A percentile compares a stretch with the other conserved stretches of the same genome.
These are phyloP conservation scores for Backusella luteola DNA, from an alignment of 192 early-diverging fungal species.

Conservation along the genomic window DNA sequence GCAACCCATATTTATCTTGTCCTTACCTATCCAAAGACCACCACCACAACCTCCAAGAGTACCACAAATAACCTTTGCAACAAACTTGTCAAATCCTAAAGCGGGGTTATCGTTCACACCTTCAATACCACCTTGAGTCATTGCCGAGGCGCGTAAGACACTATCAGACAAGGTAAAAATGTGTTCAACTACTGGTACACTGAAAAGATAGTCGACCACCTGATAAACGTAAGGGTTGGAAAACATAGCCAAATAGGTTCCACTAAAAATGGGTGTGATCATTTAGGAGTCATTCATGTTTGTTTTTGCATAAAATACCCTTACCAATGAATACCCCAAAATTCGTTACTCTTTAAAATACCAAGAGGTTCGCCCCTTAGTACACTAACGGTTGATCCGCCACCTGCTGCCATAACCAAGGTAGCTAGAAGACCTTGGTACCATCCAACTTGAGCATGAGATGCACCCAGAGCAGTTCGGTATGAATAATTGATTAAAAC, in stretches of 20 bases:
- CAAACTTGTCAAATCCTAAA: conserved; percentile 27
- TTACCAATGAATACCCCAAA: conserved; percentile 35
- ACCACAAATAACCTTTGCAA: conserved; percentile 34
- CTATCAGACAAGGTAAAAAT: conserved; percentile 24
- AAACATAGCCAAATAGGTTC: conserved; percentile 27
- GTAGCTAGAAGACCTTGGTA: conserved; percentile 35
- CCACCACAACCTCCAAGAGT: conserved; percentile 37
- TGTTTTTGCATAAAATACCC: background rate
- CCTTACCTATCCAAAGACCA: conserved; percentile 34
- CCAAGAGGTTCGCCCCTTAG: conserved; percentile 31
- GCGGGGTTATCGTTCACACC: conserved; percentile 25
- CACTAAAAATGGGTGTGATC: conserved; percentile 14
- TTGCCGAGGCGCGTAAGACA: conserved; percentile 21
- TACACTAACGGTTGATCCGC: conserved; percentile 28
- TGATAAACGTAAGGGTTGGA: conserved; percentile 25
- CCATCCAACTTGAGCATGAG: conserved; percentile 35
- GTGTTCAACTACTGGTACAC: conserved; percentile 18
- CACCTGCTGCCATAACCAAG: conserved; percentile 32
- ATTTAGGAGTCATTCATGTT: background rate
- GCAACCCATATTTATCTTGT: background rate
- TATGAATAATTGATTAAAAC: conserved; percentile 24
- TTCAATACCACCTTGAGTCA: conserved; percentile 27
- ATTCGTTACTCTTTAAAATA: conserved; percentile 27
- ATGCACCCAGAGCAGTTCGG: conserved; percentile 17
- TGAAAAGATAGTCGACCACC: conserved; percentile 9